These are phyloP conservation scores for Trichoderma gracile DNA, from an alignment of 2,329 filamentous ascomycete genomes.

Conservation along the genomic window DNA sequence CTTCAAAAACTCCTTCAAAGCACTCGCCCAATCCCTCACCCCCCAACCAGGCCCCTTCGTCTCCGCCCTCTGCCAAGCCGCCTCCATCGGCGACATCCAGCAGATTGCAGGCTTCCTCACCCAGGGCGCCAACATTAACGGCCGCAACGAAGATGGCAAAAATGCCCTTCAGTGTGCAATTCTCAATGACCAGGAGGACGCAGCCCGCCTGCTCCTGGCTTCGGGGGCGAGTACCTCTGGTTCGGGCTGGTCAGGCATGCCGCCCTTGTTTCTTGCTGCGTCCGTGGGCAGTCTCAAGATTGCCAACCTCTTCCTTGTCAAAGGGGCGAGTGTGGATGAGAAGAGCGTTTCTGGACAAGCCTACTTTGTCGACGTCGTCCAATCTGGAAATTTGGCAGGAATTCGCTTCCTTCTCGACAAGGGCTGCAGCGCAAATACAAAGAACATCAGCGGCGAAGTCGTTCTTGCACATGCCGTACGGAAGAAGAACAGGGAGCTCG, in stretches of 20 bases:
- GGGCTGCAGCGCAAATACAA: slow-evolving; percentile 36
- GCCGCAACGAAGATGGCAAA: slow-evolving; percentile 40
- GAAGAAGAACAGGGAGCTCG: slow-evolving; percentile 35
- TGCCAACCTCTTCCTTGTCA: slow-evolving; percentile 34
- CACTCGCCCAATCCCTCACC: slow-evolving; percentile 37
- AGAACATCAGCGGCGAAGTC: slow-evolving; percentile 32
- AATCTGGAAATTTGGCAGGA: slow-evolving; percentile 33
- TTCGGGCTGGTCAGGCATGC: slow-evolving; percentile 31
- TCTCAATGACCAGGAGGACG: slow-evolving; percentile 35
- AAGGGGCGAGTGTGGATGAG: slow-evolving; percentile 38
- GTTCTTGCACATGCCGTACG: slow-evolving; percentile 36
- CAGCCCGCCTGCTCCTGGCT: slow-evolving; percentile 38
- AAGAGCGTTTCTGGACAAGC: slow-evolving; percentile 35
- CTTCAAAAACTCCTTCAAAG: slow-evolving; percentile 41
- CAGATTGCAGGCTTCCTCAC: slow-evolving; percentile 39
- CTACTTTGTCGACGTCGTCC: slow-evolving; percentile 37
- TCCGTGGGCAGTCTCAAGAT: slow-evolving; percentile 35
- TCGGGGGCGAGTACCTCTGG: slow-evolving; percentile 36
- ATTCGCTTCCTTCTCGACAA: slow-evolving; percentile 36
- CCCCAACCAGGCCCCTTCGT: slow-evolving; percentile 43
- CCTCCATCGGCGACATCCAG: slow-evolving; percentile 37
- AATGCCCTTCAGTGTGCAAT: slow-evolving; percentile 41
- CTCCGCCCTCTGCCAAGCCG: slow-evolving; percentile 41
- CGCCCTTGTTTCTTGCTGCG: slow-evolving; percentile 40
- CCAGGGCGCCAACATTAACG: slow-evolving; percentile 42